Evolutionary conservation across 176 grass and related monocot genomes (phyloP).

Genomic region (Triticum turgidum): DNA sequence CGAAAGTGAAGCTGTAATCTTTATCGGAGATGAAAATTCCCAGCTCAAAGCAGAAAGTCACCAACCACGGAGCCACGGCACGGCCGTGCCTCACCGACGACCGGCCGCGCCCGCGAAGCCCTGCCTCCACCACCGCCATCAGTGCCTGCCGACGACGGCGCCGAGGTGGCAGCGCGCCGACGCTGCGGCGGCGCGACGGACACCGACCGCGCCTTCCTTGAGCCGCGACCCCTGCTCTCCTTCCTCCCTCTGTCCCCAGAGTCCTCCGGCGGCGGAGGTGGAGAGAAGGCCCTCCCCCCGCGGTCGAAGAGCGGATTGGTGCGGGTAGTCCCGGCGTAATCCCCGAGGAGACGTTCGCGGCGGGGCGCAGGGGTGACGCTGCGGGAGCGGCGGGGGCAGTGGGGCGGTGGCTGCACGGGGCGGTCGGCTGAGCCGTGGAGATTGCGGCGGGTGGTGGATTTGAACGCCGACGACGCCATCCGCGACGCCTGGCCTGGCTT

Average conservation of each 20-base stretch:
- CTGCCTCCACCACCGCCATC: background rate
- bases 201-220: constrained; percentile 34
- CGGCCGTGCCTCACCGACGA: background rate
- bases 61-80: constrained; percentile 31
- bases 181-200: constrained; percentile 42
- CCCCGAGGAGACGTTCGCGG: background rate
- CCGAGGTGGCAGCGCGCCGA: background rate
- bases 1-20: background rate
- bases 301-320: constrained; percentile 53
- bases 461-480: constrained; percentile 48
- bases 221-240: background rate
- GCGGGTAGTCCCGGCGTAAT: constrained; percentile 28
- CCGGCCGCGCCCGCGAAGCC: background rate
- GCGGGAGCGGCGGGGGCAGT: constrained; percentile 41
- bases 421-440: background rate
- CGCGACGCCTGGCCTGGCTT: background rate
- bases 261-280: background rate
- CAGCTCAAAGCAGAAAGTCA: background rate
- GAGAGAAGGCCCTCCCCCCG: background rate
- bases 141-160: background rate
- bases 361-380: constrained; percentile 38
- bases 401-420: background rate
- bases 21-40: background rate
- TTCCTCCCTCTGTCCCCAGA: constrained; percentile 26
- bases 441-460: constrained; percentile 33